Conservation (phyloP, 2,329 filamentous ascomycete genomes). For the Cryphonectria radicalis region DNA sequence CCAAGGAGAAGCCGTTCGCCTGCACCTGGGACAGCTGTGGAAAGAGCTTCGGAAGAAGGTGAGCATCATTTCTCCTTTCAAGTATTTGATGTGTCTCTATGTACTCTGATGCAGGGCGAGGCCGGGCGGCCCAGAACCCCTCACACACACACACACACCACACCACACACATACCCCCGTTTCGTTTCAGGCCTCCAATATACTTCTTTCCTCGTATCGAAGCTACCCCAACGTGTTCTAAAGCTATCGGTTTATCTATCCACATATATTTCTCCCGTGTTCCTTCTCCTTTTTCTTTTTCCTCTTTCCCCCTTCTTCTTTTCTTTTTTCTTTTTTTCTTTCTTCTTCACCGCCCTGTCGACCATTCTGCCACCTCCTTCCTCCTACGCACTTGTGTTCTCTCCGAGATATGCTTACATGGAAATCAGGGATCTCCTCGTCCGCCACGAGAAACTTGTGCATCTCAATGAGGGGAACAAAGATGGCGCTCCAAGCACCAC, state of each 20-base stretch:
- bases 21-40: slow-evolving; percentile 64
- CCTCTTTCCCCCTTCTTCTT: neutral
- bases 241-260: neutral
- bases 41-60: slow-evolving; percentile 67
- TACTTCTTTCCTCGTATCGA: slow-evolving; percentile 16
- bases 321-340: slow-evolving; percentile 10
- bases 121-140: neutral
- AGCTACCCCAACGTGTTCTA: slow-evolving; percentile 12
- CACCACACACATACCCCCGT: no score
- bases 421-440: slow-evolving; percentile 67
- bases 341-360: slow-evolving; percentile 17
- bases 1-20: slow-evolving; percentile 67
- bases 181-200: neutral
- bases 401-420: slow-evolving; percentile 56
- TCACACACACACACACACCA: neutral
- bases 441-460: slow-evolving; percentile 67
- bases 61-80: slow-evolving; percentile 40
- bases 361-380: slow-evolving; percentile 26
- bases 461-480: slow-evolving; percentile 63
- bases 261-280: slow-evolving; percentile 21
- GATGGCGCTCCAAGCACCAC: slow-evolving; percentile 44
- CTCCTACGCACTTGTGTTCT: slow-evolving; percentile 16
- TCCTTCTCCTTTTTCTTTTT: neutral
- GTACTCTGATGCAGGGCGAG: slow-evolving; percentile 13
- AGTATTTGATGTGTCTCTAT: neutral